Percentiles rank a stretch among this genome's conserved stretches.
Evolutionary conservation across 2,329 filamentous ascomycete genomes (phyloP).

Genomic region (Laburnicola sp.): DNA sequence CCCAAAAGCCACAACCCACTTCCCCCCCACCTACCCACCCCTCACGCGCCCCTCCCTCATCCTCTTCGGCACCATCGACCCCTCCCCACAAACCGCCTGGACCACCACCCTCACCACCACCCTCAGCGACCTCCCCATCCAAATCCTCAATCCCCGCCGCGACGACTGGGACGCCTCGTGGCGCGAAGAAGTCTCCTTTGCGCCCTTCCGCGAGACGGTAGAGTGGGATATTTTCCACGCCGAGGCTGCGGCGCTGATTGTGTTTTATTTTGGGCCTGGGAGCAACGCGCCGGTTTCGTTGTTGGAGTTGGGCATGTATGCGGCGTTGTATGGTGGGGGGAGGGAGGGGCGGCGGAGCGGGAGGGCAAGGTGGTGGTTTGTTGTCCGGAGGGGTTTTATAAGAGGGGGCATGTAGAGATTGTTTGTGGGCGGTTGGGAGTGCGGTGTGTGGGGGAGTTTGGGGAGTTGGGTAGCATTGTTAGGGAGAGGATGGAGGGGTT

Average conservation of each 20-base stretch:
- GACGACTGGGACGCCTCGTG: constrained; percentile 62
- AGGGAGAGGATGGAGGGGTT: constrained; percentile 19
- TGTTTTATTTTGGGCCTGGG: constrained; percentile 58
- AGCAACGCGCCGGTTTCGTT: constrained; percentile 60
- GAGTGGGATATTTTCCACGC: constrained; percentile 65
- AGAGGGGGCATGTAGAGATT: constrained; percentile 64
- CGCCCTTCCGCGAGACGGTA: constrained; percentile 59
- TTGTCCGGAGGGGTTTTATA: constrained; percentile 58
- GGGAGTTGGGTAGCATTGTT: constrained; percentile 46
- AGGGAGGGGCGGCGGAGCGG: too few species aligned
- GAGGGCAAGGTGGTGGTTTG: constrained; percentile 54
- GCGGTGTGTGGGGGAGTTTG: constrained; percentile 49
- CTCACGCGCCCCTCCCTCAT: constrained; percentile 52
- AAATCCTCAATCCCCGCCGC: constrained; percentile 61
- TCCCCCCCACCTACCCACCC: constrained; percentile 22
- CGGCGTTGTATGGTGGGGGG: constrained; percentile 26
- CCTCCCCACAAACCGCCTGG: constrained; percentile 51
- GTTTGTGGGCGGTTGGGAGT: constrained; percentile 54
- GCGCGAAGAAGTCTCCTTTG: constrained; percentile 56
- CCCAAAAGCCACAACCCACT: constrained; percentile 24
- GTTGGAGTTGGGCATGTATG: constrained; percentile 63
- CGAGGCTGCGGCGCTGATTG: constrained; percentile 57
- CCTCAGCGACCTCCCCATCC: constrained; percentile 51
- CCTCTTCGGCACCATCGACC: constrained; percentile 60
- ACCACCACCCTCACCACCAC: constrained; percentile 50